Percentiles rank a stretch among this genome's conserved stretches.
Conservation (phyloP, 192 early-diverging fungal genomes). For the Backusella sp. region DNA sequence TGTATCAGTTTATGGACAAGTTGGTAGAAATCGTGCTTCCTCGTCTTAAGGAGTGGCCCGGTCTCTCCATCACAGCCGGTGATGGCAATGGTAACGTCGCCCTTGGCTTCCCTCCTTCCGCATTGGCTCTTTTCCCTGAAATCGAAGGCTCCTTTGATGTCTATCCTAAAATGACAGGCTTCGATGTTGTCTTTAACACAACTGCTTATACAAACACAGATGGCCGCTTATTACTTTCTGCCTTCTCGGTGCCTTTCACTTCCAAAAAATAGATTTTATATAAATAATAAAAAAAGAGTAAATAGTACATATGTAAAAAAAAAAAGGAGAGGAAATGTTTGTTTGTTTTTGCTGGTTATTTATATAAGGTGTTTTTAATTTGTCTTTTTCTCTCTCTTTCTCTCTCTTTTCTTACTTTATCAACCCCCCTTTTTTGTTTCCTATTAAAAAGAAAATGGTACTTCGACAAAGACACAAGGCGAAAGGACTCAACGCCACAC, state of each 20-base stretch:
- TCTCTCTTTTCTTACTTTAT: neutral
- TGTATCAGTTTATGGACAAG: slow-evolving; percentile 96
- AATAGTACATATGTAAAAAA: neutral
- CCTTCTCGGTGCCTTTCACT: slow-evolving; percentile 85
- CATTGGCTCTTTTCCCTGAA: slow-evolving; percentile 92
- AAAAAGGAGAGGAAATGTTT: neutral
- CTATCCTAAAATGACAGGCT: slow-evolving; percentile 87
- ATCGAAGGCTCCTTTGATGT: slow-evolving; percentile 95
- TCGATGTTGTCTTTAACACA: slow-evolving; percentile 83
- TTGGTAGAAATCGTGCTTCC: slow-evolving; percentile 93
- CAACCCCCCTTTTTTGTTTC: neutral
- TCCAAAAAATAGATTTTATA: neutral
- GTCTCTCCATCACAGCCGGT: slow-evolving; percentile 68
- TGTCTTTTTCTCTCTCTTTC: neutral
- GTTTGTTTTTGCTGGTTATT: neutral
- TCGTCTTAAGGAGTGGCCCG: slow-evolving; percentile 88
- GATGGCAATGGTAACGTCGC: slow-evolving; percentile 83
- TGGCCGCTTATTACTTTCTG: slow-evolving; percentile 80
- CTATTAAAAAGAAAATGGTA: neutral
- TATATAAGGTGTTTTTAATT: neutral
- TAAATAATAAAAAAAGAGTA: neutral
- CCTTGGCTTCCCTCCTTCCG: slow-evolving; percentile 80
- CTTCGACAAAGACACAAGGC: neutral
- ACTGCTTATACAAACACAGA: slow-evolving; percentile 76
- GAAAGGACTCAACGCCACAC: neutral